A percentile compares a stretch with the other conserved stretches of the same genome.
Evolutionary conservation across 352 stramenopile genomes (phyloP).

Genomic region (Pythium plurisporium): DNA sequence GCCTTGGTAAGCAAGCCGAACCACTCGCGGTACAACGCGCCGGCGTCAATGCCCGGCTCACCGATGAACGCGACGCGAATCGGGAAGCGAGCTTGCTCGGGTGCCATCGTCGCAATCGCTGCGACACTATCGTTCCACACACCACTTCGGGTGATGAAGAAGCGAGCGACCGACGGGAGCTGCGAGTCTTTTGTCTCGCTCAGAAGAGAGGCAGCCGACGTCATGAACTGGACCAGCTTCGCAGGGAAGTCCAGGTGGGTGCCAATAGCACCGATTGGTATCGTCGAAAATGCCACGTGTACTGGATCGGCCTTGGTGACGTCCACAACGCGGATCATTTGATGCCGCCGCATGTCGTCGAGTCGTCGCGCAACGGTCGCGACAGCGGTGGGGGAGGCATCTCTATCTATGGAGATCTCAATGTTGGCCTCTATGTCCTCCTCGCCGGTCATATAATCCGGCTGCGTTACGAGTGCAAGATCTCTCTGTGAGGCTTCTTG

Average conservation of each 20-base stretch:
- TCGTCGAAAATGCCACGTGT: neutral
- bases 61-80: conserved; percentile 65
- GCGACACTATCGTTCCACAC: neutral
- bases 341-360: too few relatives aligned
- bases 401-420: too few relatives aligned
- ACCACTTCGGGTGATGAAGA: neutral
- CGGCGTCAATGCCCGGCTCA: too few relatives aligned
- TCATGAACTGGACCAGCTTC: conserved; percentile 14
- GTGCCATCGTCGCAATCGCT: too few relatives aligned
- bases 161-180: neutral
- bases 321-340: neutral
- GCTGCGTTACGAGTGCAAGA: too few relatives aligned
- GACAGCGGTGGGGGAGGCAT: too few relatives aligned
- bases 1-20: conserved; percentile 59
- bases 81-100: too few relatives aligned
- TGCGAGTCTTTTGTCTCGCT: neutral
- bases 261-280: neutral
- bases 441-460: too few relatives aligned
- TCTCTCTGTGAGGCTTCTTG: too few relatives aligned
- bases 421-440: too few relatives aligned
- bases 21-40: conserved; percentile 77
- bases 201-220: neutral
- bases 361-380: neutral
- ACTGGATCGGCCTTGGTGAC: neutral
- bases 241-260: conserved; percentile 4